Conservation (phyloP, 306 rosid species). For the Vigna radiata region DNA sequence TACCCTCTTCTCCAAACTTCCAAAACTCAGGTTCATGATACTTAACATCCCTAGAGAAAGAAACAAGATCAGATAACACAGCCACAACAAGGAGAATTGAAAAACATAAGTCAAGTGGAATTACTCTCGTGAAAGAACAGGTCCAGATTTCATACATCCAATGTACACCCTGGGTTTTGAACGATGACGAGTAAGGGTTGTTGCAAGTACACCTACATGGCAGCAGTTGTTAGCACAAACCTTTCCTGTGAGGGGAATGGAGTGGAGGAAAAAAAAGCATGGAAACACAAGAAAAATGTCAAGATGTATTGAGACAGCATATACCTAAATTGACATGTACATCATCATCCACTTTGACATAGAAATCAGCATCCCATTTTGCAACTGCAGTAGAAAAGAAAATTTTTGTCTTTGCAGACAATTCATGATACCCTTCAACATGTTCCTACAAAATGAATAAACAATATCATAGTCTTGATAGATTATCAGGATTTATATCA, state of each 20-base stretch:
- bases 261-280: neutral
- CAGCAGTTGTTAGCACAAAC: conserved; percentile 18
- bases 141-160: conserved; percentile 96
- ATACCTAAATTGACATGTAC: conserved; percentile 92
- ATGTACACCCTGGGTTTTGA: conserved; percentile 86
- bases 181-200: conserved; percentile 78
- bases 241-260: neutral
- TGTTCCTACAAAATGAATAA: conserved; percentile 66
- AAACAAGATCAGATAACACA: conserved; percentile 19
- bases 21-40: conserved; percentile 89
- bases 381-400: conserved; percentile 88
- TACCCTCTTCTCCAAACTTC: conserved; percentile 93
- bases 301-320: conserved; percentile 16
- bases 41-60: conserved; percentile 65
- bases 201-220: conserved; percentile 70
- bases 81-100: neutral
- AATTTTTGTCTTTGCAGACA: conserved; percentile 80
- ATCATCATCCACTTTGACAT: conserved; percentile 86
- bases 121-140: conserved; percentile 83
- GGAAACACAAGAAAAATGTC: conserved; percentile 24
- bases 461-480: conserved; percentile 30
- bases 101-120: conserved; percentile 23
- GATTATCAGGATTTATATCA: conserved; percentile 16
- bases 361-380: conserved; percentile 85
- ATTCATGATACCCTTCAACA: conserved; percentile 88